Base-by-base conservation (phyloP, 139 green algal genomes). In the Pseudopediastrum boryanum region DNA sequence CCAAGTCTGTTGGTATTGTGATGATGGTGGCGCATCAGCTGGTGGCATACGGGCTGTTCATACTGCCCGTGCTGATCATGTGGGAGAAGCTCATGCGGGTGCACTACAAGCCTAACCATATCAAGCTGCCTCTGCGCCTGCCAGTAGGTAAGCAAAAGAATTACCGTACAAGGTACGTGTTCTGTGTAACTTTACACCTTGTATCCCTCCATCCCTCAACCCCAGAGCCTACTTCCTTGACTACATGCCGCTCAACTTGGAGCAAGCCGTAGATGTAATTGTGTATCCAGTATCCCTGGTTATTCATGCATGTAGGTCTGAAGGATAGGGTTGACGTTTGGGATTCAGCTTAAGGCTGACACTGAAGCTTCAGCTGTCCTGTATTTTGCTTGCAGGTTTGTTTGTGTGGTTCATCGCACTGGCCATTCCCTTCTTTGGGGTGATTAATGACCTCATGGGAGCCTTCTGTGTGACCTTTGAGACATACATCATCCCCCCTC, bases 361-460 rank as follows among this genome's bases (percentile, higher is more conserved):
- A n/a, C n/a, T n/a, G n/a, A n/a, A n/a, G n/a, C n/a, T n/a, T n/a
- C n/a, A n/a, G n/a, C n/a, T n/a, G n/a, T n/a, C n/a, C n/a, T n/a
- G n/a, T n/a, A n/a, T n/a, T n/a, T n/a, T n/a, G n/a, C n/a, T n/a
- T n/a, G 21, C 70, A 77, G 70, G 51, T 0, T 25, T 77, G 50
- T 66, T 77, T 50, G 48, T 65, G 21, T 77, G 70, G 70, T 77
- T 77, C 70, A 67, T 77, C 35, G 70, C 70, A 21, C 70, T 77
- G 2, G 31, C 33, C 33, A 66, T 77, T 4, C 70, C 70, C 7
- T 77, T 77, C 70, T 77, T 77, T 35, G 70, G 70, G 5, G 70
- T 77, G 19, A 25, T 77, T 23, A 77, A 77, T 54, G 70, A 77
- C 70, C 70, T 77, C 21, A 35, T 77, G 70, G 70, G 70, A 35